Percentiles rank a stretch among this genome's conserved stretches.
phyloP scores from a whole-genome alignment of 331 rosid genomes.

The Phaseolus coccineus region DNA sequence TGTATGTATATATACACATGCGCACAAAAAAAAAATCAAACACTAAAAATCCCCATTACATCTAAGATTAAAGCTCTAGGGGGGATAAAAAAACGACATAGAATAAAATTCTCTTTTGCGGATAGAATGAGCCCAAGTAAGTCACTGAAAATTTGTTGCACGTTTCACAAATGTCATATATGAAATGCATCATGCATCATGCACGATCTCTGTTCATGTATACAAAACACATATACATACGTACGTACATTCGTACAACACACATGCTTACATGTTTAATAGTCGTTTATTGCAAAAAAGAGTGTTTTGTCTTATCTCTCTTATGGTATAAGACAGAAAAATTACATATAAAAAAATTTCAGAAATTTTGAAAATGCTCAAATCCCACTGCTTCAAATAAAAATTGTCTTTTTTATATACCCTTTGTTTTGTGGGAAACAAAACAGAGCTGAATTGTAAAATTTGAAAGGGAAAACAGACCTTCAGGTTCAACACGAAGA shows the following conservation, averaged over 20 bases:
- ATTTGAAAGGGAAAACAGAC: not conserved
- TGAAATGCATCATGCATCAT: not conserved
- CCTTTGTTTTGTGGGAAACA: not conserved
- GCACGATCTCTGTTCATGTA: constrained; percentile 5
- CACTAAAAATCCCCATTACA: not conserved
- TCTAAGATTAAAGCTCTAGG: not conserved
- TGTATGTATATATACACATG: not conserved
- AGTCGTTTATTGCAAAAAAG: not conserved
- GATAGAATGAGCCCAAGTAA: not conserved
- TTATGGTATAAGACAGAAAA: not conserved
- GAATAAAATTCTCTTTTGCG: not conserved
- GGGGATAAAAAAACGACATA: not conserved
- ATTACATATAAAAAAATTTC: too few relatives aligned
- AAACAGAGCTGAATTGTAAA: not conserved
- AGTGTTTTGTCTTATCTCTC: not conserved
- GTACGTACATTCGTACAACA: not conserved
- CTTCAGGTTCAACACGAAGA: constrained; percentile 16
- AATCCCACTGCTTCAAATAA: not conserved
- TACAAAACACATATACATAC: not conserved
- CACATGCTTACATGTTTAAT: not conserved
- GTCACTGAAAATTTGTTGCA: not conserved
- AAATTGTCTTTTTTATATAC: too few relatives aligned
- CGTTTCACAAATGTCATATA: not conserved
- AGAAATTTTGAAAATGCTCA: not conserved
- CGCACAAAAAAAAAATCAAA: not conserved